phyloP scores from a whole-genome alignment of 1,284 basidiomycete species.

The Boletellus deceptivus region DNA sequence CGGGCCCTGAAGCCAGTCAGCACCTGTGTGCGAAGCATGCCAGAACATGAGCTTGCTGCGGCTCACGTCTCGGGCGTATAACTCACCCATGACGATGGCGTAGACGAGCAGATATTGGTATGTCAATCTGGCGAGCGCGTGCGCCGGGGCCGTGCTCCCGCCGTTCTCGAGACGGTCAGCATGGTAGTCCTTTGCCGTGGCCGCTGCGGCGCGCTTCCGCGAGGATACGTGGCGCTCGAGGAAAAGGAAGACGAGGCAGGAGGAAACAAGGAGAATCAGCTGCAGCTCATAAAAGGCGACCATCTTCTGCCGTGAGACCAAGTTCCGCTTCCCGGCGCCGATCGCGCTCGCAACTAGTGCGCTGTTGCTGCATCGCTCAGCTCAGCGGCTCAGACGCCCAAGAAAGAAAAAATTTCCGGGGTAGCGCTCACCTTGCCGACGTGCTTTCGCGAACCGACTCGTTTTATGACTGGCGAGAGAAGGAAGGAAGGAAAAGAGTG shows the following conservation, averaged over 20 bases:
- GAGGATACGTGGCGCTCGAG: constrained; percentile 45
- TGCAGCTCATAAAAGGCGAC: constrained; percentile 53
- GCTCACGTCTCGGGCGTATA: background rate
- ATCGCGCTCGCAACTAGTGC: background rate
- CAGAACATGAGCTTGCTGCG: constrained; percentile 3
- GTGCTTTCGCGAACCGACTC: no score
- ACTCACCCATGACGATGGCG: constrained; percentile 68
- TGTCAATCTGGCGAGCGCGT: constrained; percentile 41
- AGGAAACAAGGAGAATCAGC: constrained; percentile 42
- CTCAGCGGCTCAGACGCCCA: no score
- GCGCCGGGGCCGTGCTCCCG: constrained; percentile 17
- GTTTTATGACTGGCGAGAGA: background rate
- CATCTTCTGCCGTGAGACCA: constrained; percentile 15
- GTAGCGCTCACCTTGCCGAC: no score
- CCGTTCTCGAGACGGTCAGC: constrained; percentile 40
- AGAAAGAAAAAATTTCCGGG: background rate
- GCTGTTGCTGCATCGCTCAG: constrained; percentile 1
- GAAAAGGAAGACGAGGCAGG: constrained; percentile 46
- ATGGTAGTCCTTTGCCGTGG: constrained; percentile 22
- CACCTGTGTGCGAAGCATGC: constrained; percentile 41
- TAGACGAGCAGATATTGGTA: constrained; percentile 65
- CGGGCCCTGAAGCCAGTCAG: constrained; percentile 79
- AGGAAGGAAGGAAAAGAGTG: background rate
- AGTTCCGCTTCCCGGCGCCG: background rate
- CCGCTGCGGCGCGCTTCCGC: constrained; percentile 25